Percentiles rank a stretch among this genome's conserved stretches.
Conservation (phyloP, 2,329 filamentous ascomycete species). For the Amesomyces nigricolor region DNA sequence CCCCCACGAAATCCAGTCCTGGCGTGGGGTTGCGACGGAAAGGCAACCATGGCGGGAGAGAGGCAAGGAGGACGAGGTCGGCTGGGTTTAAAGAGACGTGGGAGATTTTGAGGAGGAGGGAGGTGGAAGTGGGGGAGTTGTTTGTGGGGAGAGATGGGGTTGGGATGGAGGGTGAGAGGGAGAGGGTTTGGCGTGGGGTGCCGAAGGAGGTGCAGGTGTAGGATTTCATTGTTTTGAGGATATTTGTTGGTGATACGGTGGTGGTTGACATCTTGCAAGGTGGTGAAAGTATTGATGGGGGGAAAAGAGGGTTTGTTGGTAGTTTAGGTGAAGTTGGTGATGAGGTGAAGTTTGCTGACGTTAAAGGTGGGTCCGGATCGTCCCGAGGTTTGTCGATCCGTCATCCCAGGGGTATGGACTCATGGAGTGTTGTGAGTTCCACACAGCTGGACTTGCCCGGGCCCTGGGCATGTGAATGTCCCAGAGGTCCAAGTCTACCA, state of each 20-base stretch:
- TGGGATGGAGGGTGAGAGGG: slow-evolving; percentile 7
- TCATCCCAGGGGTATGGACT: too few species aligned
- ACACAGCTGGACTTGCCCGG: too few species aligned
- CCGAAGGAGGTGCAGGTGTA: slow-evolving; percentile 11
- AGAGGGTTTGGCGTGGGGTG: slow-evolving; percentile 13
- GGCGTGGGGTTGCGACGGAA: slow-evolving; percentile 30
- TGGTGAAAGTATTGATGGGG: too few species aligned
- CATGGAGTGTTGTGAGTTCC: too few species aligned
- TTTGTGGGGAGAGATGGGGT: neutral
- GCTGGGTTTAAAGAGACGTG: slow-evolving; percentile 36
- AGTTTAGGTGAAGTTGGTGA: too few species aligned
- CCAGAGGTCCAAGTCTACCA: too few species aligned
- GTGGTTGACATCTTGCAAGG: too few species aligned
- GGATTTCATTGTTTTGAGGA: slow-evolving; percentile 11
- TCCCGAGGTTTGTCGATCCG: too few species aligned
- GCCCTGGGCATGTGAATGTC: too few species aligned
- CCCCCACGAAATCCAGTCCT: slow-evolving; percentile 35
- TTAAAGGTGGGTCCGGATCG: too few species aligned
- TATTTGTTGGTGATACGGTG: neutral
- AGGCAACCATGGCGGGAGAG: slow-evolving; percentile 32
- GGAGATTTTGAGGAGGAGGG: slow-evolving; percentile 31
- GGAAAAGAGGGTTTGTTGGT: too few species aligned
- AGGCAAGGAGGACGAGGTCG: slow-evolving; percentile 31
- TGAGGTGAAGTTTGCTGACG: too few species aligned
- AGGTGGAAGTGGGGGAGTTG: neutral